A percentile compares a stretch with the other conserved stretches of the same genome.
These are phyloP conservation scores for Bruguiera hainesii DNA, from an alignment of 441 rosid genomes.

Conservation along the genomic window DNA sequence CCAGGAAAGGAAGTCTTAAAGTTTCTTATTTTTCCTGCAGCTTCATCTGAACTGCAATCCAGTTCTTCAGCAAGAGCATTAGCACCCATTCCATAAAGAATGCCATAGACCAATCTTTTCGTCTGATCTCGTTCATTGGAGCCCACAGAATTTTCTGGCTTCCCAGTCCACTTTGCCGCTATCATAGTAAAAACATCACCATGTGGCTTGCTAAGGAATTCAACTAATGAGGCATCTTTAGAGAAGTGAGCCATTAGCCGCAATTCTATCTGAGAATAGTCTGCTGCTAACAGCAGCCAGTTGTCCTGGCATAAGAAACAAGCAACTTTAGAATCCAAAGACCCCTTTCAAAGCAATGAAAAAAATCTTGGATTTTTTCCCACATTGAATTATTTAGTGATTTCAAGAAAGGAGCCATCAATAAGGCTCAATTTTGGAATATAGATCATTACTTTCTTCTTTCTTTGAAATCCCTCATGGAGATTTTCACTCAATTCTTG, in stretches of 20 bases:
- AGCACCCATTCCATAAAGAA: slow-evolving; percentile 99
- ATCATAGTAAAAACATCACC: slow-evolving; percentile 94
- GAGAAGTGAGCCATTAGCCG: slow-evolving; percentile 97
- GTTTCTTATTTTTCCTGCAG: slow-evolving; percentile 76
- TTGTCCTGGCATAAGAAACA: slow-evolving; percentile 63
- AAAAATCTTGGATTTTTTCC: background rate
- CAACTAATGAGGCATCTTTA: slow-evolving; percentile 67
- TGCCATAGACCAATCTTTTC: slow-evolving; percentile 91
- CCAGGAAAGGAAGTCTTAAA: slow-evolving; percentile 86
- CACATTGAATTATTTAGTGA: background rate
- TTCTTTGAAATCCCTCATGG: background rate
- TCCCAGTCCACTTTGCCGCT: slow-evolving; percentile 89
- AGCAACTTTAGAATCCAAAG: background rate
- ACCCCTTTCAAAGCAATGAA: background rate
- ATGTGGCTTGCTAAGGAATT: slow-evolving; percentile 69
- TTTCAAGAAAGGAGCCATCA: background rate
- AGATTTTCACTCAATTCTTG: background rate
- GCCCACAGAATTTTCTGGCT: slow-evolving; percentile 54
- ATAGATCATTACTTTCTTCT: background rate
- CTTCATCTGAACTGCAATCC: slow-evolving; percentile 78
- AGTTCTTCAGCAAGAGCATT: slow-evolving; percentile 83
- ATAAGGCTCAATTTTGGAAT: background rate
- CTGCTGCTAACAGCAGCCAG: slow-evolving; percentile 88
- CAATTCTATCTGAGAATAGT: slow-evolving; percentile 97
- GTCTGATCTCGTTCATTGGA: slow-evolving; percentile 82